Evolutionary conservation across 805 yeast genomes (phyloP).

Genomic region (Yarrowia sp.): DNA sequence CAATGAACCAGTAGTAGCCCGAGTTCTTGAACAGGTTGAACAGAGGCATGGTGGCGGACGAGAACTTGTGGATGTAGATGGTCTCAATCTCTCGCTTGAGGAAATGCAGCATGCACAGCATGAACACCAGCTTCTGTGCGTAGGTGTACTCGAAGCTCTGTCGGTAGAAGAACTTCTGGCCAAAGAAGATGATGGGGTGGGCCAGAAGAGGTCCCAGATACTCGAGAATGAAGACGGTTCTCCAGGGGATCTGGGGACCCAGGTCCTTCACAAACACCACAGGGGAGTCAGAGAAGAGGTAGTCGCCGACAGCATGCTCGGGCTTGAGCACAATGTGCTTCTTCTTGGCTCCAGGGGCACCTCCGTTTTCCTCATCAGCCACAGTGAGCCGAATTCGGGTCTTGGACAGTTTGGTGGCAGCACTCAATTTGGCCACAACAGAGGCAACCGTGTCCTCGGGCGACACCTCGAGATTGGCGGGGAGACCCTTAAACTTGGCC

Average conservation of each 20-base stretch:
- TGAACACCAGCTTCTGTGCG: conserved; percentile 63
- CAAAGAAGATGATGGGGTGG: conserved; percentile 71
- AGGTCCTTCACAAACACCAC: conserved; percentile 78
- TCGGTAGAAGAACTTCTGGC: conserved; percentile 52
- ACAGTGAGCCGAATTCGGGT: conserved; percentile 65
- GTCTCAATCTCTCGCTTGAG: conserved; percentile 90
- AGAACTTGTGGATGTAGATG: conserved; percentile 80
- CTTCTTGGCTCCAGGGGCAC: conserved; percentile 50
- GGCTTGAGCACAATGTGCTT: conserved; percentile 55
- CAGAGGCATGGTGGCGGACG: conserved; percentile 91
- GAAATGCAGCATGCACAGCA: conserved; percentile 74
- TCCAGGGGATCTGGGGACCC: conserved; percentile 94
- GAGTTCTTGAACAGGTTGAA: conserved; percentile 87
- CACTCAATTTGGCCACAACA: conserved; percentile 56
- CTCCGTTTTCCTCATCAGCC: conserved; percentile 47
- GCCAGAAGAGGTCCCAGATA: conserved; percentile 87
- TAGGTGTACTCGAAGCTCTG: conserved; percentile 52
- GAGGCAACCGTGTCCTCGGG: conserved; percentile 55
- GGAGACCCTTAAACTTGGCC: conserved; percentile 46
- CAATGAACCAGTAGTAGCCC: conserved; percentile 89
- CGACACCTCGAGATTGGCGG: conserved; percentile 46
- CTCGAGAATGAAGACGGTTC: conserved; percentile 85
- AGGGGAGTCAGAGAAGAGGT: conserved; percentile 52
- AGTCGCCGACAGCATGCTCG: conserved; percentile 56
- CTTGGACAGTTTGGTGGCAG: conserved; percentile 55